Evolutionary conservation across 1,284 basidiomycete genomes (phyloP).

Genomic region (Amylostereum chailletii): DNA sequence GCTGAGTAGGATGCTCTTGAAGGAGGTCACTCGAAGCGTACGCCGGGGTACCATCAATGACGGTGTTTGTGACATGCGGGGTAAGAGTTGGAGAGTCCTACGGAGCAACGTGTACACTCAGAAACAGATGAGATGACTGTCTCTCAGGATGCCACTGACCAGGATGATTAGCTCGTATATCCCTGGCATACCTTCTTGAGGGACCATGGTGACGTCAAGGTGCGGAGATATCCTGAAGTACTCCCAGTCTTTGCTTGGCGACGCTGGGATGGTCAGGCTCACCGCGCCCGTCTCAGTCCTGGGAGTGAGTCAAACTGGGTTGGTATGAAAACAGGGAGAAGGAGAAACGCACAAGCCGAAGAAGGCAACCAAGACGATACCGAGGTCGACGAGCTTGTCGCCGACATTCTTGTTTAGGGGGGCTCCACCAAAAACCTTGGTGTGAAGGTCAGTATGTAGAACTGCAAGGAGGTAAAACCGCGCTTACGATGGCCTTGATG

Average conservation of each 20-base stretch:
- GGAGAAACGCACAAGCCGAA: constrained; percentile 11
- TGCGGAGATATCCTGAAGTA: constrained; percentile 9
- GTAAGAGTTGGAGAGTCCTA: too few species aligned
- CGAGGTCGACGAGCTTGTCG: constrained; percentile 8
- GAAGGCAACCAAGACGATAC: constrained; percentile 11
- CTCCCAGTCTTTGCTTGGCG: constrained; percentile 10
- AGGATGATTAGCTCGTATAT: too few species aligned
- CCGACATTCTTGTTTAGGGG: constrained; percentile 13
- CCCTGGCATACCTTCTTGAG: constrained; percentile 3
- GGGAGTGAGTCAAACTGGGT: background rate
- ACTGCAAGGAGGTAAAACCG: background rate
- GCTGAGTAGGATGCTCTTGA: constrained; percentile 19
- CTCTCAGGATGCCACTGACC: too few species aligned
- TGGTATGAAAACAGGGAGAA: background rate
- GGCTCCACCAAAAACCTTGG: constrained; percentile 10
- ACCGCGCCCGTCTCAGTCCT: constrained; percentile 5
- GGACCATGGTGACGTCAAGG: constrained; percentile 7
- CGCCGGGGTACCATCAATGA: background rate
- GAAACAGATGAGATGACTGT: too few species aligned
- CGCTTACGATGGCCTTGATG: constrained; percentile 11
- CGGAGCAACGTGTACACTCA: too few species aligned
- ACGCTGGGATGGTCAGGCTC: background rate
- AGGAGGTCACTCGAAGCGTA: constrained; percentile 16
- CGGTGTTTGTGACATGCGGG: background rate
- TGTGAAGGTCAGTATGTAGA: background rate